phyloP scores from a whole-genome alignment of 345 rosid species.

The Ricinus communis region DNA sequence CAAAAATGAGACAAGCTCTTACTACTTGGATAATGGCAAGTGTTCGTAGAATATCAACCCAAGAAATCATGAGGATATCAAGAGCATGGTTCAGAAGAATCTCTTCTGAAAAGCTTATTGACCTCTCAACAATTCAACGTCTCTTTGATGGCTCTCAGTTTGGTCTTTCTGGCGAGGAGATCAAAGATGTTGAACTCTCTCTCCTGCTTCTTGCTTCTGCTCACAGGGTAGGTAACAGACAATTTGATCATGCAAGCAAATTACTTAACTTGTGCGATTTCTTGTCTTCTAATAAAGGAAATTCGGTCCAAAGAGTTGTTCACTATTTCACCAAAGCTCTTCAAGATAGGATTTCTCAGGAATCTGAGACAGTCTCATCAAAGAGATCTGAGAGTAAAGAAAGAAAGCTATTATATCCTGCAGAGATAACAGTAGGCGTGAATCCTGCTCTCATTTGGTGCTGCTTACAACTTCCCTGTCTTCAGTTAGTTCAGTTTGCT shows the following conservation, averaged over 20 bases:
- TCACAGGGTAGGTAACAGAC: neutral
- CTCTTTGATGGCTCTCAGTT: neutral
- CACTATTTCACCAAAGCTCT: neutral
- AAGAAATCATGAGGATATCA: constrained; percentile 12
- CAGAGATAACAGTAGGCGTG: too few relatives aligned
- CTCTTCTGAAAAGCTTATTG: neutral
- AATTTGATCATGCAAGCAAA: neutral
- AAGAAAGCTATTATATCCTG: neutral
- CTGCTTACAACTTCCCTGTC: neutral
- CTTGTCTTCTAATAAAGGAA: constrained; percentile 4
- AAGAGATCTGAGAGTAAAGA: neutral
- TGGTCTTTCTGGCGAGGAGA: neutral
- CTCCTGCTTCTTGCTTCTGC: constrained; percentile 5
- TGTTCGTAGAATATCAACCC: neutral
- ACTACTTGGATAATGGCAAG: neutral
- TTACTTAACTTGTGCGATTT: neutral
- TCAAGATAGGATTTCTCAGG: neutral
- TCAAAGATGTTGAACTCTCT: neutral
- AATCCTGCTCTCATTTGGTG: constrained; percentile 8
- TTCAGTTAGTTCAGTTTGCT: neutral
- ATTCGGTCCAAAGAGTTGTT: constrained; percentile 3
- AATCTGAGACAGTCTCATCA: neutral
- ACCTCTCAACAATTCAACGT: constrained; percentile 5
- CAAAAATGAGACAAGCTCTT: neutral
- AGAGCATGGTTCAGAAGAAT: constrained; percentile 3